Conservation (phyloP, 306 rosid genomes). For the Cercis canadensis region DNA sequence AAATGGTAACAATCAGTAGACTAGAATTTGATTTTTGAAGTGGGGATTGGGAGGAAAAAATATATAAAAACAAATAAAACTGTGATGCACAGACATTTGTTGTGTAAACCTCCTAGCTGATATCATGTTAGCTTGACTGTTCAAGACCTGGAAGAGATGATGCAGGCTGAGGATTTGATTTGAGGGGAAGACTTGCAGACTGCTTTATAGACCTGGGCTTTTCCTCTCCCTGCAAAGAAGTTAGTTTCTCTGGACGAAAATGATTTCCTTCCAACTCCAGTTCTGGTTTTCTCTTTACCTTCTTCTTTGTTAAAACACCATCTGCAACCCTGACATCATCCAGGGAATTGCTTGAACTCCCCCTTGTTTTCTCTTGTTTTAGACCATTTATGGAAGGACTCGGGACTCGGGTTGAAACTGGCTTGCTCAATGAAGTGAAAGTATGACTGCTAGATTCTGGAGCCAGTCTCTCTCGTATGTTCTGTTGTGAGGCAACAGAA, state of each 20-base stretch:
- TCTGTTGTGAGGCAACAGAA: slow-evolving; percentile 62
- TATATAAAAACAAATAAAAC: slow-evolving; percentile 19
- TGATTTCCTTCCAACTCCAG: slow-evolving; percentile 64
- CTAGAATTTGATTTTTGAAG: slow-evolving; percentile 32
- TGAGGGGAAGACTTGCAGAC: slow-evolving; percentile 56
- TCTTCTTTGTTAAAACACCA: slow-evolving; percentile 66
- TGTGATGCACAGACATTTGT: slow-evolving; percentile 44
- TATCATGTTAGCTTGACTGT: slow-evolving; percentile 80
- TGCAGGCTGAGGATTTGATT: slow-evolving; percentile 66
- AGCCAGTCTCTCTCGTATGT: slow-evolving; percentile 56
- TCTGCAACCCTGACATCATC: slow-evolving; percentile 70
- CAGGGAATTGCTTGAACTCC: slow-evolving; percentile 57
- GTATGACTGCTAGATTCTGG: slow-evolving; percentile 63
- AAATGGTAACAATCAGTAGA: slow-evolving; percentile 51
- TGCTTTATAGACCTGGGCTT: slow-evolving; percentile 66
- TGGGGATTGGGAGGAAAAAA: slow-evolving; percentile 2
- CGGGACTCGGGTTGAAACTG: slow-evolving; percentile 55
- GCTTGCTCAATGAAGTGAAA: slow-evolving; percentile 53
- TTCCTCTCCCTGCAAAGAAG: slow-evolving; percentile 73
- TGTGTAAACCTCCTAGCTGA: slow-evolving; percentile 49
- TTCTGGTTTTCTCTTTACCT: slow-evolving; percentile 83
- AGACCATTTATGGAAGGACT: slow-evolving; percentile 56
- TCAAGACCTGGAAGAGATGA: slow-evolving; percentile 69
- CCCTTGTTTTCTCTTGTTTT: slow-evolving; percentile 77
- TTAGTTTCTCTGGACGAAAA: slow-evolving; percentile 59